Percentiles rank a stretch among this genome's conserved stretches.
These are phyloP conservation scores for Trichoderma erinaceum DNA, from an alignment of 495 filamentous ascomycete genomes.

Conservation along the genomic window DNA sequence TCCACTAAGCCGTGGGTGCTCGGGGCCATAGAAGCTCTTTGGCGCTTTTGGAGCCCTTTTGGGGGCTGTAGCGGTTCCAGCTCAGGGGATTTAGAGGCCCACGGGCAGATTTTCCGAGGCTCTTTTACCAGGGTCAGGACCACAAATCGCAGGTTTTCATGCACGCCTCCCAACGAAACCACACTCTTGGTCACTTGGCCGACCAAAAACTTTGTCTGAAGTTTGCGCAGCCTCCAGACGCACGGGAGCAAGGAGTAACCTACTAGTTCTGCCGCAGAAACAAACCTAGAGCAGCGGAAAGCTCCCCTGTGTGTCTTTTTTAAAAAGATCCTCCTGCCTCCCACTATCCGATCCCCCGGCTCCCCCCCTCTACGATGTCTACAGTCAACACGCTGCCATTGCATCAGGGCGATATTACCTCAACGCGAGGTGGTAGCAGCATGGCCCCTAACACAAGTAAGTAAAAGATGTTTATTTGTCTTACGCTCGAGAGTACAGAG, in stretches of 20 bases:
- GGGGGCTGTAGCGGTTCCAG: slow-evolving; percentile 11
- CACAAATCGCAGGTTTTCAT: slow-evolving; percentile 5
- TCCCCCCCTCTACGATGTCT: slow-evolving; percentile 12
- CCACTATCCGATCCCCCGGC: background rate
- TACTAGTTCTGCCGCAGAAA: slow-evolving; percentile 1
- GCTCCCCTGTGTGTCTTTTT: background rate
- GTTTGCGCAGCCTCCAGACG: slow-evolving; percentile 11
- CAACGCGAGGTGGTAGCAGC: slow-evolving; percentile 15
- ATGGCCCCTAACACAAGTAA: slow-evolving; percentile 33
- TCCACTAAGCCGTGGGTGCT: background rate
- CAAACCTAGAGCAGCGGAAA: slow-evolving; percentile 2
- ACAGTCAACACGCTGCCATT: slow-evolving; percentile 11
- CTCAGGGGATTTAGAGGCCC: slow-evolving; percentile 12
- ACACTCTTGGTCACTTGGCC: slow-evolving; percentile 12
- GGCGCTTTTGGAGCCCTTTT: background rate
- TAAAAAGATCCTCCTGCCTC: background rate
- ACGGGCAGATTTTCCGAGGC: slow-evolving; percentile 14
- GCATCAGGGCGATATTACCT: slow-evolving; percentile 12
- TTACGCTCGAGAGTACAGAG: background rate
- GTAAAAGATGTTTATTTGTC: slow-evolving; percentile 3
- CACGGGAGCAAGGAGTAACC: slow-evolving; percentile 14
- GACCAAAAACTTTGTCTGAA: slow-evolving; percentile 8
- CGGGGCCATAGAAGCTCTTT: background rate
- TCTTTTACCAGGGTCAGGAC: slow-evolving; percentile 11
- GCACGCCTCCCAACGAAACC: slow-evolving; percentile 14